Evolutionary conservation across 495 filamentous ascomycete species (phyloP).

Genomic region (Neurospora sp.): DNA sequence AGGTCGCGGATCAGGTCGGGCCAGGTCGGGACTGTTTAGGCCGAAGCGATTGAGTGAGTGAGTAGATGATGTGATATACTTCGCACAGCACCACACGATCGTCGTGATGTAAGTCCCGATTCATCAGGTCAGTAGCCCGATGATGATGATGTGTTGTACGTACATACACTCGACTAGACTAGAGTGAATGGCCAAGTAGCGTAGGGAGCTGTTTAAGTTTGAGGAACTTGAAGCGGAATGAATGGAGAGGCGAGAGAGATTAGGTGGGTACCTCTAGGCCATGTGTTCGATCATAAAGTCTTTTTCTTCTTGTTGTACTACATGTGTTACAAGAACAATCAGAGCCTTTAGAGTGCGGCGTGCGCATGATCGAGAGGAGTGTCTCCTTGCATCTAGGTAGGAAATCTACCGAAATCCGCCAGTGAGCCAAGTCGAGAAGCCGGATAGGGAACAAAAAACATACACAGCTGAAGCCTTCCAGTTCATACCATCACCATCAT

Average conservation of each 20-base stretch:
- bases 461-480: not conserved
- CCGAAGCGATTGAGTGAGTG: no score
- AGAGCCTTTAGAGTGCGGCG: not conserved
- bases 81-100: no score
- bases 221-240: not conserved
- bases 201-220: not conserved
- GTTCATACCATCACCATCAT: not conserved
- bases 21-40: not conserved
- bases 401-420: not conserved
- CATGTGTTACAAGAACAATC: not conserved
- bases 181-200: not conserved
- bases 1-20: not conserved
- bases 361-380: not conserved
- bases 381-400: not conserved
- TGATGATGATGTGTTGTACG: no score
- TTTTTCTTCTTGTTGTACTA: not conserved
- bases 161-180: no score
- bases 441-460: not conserved
- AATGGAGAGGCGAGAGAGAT: not conserved
- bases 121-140: no score
- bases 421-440: not conserved
- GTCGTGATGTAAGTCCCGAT: no score
- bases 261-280: not conserved
- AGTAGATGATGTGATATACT: no score
- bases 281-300: not conserved